phyloP scores from a whole-genome alignment of 768 basidiomycete genomes.

The Calocera cornea region DNA sequence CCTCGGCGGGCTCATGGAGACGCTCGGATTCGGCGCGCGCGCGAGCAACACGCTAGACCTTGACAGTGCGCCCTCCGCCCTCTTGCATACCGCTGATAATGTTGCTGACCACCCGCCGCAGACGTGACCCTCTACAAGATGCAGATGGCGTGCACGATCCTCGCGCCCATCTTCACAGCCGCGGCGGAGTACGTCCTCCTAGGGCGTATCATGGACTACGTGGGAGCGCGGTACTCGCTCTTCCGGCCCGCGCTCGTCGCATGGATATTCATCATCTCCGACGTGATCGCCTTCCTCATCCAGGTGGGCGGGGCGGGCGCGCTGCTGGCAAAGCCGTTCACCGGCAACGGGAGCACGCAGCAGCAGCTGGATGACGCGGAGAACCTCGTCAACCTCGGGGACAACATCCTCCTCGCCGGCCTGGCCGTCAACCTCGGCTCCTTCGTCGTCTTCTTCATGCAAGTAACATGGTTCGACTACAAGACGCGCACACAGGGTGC shows the following conservation, averaged over 20 bases:
- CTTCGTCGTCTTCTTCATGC: neutral
- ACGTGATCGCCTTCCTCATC: conserved; percentile 51
- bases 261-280: conserved; percentile 44
- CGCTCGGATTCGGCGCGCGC: neutral
- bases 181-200: conserved; percentile 47
- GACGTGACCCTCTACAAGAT: neutral
- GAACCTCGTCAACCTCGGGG: neutral
- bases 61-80: neutral
- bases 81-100: neutral
- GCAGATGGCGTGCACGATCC: neutral
- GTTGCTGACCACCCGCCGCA: neutral
- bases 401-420: neutral
- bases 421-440: neutral
- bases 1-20: neutral
- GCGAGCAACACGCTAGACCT: neutral
- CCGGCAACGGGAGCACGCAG: neutral
- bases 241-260: conserved; percentile 40
- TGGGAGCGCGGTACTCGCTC: conserved; percentile 37
- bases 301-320: conserved; percentile 30
- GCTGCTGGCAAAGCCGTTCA: neutral
- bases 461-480: neutral
- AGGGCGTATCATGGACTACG: conserved; percentile 41
- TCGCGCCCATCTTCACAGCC: neutral
- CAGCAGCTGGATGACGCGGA: neutral
- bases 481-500: neutral